Conservation (phyloP, 148 eudicot genomes). For the Spergularia bocconei region DNA sequence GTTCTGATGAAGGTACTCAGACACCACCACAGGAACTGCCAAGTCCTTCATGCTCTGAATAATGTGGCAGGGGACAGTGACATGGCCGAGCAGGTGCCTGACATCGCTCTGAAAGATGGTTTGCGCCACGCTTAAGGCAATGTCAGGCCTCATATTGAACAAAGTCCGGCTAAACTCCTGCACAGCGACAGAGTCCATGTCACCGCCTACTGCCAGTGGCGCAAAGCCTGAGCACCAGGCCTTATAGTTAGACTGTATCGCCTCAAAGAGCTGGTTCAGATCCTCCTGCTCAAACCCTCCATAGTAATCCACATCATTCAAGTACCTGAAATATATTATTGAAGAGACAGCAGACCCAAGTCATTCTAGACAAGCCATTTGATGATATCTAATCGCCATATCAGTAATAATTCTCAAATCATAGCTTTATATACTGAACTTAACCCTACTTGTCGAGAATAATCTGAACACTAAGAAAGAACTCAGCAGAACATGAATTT, state of each 20-base stretch:
- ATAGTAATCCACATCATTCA: slow-evolving; percentile 74
- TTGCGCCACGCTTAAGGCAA: slow-evolving; percentile 62
- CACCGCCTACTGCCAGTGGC: slow-evolving; percentile 79
- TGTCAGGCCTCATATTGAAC: slow-evolving; percentile 94
- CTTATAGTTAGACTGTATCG: slow-evolving; percentile 73
- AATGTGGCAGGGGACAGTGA: slow-evolving; percentile 73
- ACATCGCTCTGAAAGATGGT: slow-evolving; percentile 71
- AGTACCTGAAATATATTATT: slow-evolving; percentile 43
- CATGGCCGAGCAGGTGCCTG: slow-evolving; percentile 55
- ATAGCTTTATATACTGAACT: no score
- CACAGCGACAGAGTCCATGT: slow-evolving; percentile 86
- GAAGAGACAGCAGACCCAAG: background rate
- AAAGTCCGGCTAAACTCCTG: slow-evolving; percentile 89
- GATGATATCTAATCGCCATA: background rate
- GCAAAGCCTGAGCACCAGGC: slow-evolving; percentile 88
- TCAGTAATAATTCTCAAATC: no score
- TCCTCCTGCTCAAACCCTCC: slow-evolving; percentile 91
- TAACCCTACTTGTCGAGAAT: no score
- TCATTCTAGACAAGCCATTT: slow-evolving; percentile 6
- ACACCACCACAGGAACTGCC: slow-evolving; percentile 87
- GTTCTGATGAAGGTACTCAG: slow-evolving; percentile 86
- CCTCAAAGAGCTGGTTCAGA: slow-evolving; percentile 67
- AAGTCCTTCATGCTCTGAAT: slow-evolving; percentile 83
- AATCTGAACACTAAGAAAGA: no score
- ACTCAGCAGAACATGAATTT: no score